Conservation (phyloP, 768 basidiomycete species). For the Naematelia aurantialba region DNA sequence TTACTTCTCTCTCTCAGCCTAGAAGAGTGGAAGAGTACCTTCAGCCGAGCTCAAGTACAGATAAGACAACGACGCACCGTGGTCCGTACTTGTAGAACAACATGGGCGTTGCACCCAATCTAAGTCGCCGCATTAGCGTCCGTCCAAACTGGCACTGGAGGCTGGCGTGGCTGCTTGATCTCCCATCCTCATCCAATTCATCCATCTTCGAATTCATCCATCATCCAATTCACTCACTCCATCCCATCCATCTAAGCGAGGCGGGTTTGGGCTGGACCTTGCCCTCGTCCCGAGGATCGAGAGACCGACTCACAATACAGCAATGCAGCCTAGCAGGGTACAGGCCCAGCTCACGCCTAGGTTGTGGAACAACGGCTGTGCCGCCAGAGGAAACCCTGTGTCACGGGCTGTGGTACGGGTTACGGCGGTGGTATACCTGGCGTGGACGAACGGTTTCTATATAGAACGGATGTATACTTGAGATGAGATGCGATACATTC, state of each 20-base stretch:
- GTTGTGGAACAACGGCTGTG: constrained; percentile 1
- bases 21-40: neutral
- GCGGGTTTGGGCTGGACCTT: too few species aligned
- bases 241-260: too few species aligned
- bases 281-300: neutral
- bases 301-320: neutral
- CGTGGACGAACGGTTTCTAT: too few species aligned
- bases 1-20: neutral
- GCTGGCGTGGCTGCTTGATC: neutral
- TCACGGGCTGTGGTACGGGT: too few species aligned
- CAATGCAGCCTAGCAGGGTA: constrained; percentile 8
- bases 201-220: too few species aligned
- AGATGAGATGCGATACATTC: too few species aligned
- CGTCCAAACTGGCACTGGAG: too few species aligned
- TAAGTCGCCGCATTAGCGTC: neutral
- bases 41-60: neutral
- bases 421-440: too few species aligned
- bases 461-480: too few species aligned
- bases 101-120: neutral
- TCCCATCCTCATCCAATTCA: neutral
- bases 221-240: too few species aligned
- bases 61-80: neutral
- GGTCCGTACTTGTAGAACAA: neutral
- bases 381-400: constrained; percentile 1
- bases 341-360: constrained; percentile 6